A percentile compares a stretch with the other conserved stretches of the same genome.
Evolutionary conservation across 345 rosid genomes (phyloP).

Genomic region (Linum tenue): DNA sequence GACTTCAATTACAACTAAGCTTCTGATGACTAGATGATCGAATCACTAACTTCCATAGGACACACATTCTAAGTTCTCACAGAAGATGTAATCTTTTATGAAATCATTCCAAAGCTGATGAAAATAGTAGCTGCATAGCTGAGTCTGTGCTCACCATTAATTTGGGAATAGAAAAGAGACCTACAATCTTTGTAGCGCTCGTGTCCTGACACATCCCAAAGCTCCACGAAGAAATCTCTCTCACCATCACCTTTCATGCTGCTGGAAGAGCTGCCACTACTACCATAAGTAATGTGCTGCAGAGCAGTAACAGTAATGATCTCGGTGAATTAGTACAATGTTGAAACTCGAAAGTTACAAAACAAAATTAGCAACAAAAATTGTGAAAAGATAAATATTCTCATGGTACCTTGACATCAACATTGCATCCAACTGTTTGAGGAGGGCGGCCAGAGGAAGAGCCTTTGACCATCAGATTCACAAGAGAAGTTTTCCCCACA

Average conservation of each 20-base stretch:
- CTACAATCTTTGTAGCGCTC: conserved; percentile 97
- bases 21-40: neutral
- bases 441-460: conserved; percentile 58
- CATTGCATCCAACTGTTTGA: conserved; percentile 96
- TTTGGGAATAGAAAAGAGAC: conserved; percentile 84
- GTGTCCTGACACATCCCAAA: conserved; percentile 98
- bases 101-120: neutral
- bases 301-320: conserved; percentile 10
- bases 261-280: conserved; percentile 80
- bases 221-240: conserved; percentile 96
- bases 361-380: neutral
- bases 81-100: neutral
- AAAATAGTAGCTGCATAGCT: neutral
- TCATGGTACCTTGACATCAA: conserved; percentile 71
- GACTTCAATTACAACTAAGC: neutral
- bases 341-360: conserved; percentile 3
- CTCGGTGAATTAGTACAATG: conserved; percentile 11
- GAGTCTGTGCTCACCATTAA: conserved; percentile 52
- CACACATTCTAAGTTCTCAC: neutral
- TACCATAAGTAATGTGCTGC: conserved; percentile 74
- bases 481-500: conserved; percentile 93
- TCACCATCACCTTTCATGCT: conserved; percentile 83
- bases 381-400: neutral
- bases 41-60: neutral
- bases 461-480: conserved; percentile 77